Percentiles rank a stretch among this genome's conserved stretches.
Evolutionary conservation across 345 rosid species (phyloP).

Genomic region (Citrus unshiu): DNA sequence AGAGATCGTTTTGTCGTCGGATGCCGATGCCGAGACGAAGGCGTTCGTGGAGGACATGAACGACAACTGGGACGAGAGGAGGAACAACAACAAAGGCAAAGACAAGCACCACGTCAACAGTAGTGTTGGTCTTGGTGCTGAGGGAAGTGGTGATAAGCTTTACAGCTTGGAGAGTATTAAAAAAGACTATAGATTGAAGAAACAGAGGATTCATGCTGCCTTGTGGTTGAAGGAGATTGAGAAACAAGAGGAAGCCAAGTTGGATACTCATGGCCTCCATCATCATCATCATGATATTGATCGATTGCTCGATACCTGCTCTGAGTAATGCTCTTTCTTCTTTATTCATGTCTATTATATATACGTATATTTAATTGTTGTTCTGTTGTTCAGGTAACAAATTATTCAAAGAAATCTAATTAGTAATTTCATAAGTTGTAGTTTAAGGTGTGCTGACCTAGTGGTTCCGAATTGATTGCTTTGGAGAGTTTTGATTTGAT

Average conservation of each 20-base stretch:
- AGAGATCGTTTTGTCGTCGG: conserved; percentile 29
- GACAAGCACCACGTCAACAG: too few species aligned
- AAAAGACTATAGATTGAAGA: conserved; percentile 89
- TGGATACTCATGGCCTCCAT: conserved; percentile 34
- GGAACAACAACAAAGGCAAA: conserved; percentile 20
- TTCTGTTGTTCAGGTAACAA: background rate
- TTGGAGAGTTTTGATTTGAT: background rate
- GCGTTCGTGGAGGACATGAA: conserved; percentile 94
- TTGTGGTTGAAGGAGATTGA: conserved; percentile 92
- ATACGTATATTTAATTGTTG: too few species aligned
- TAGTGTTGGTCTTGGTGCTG: background rate
- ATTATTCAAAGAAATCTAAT: too few species aligned
- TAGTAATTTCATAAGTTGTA: background rate
- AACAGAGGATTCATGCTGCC: conserved; percentile 86
- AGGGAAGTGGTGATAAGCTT: conserved; percentile 27
- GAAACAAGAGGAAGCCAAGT: conserved; percentile 71
- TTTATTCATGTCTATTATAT: too few species aligned
- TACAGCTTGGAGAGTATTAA: conserved; percentile 82
- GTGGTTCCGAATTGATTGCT: background rate
- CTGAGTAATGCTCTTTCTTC: conserved; percentile 49
- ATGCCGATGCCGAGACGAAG: conserved; percentile 66
- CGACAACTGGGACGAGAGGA: conserved; percentile 80
- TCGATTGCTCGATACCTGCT: conserved; percentile 74
- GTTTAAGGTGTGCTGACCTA: background rate
- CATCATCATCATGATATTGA: conserved; percentile 59